Percentiles rank a stretch among this genome's conserved stretches.
Conservation (phyloP, 768 basidiomycete species). For the Lactarius psammicola region DNA sequence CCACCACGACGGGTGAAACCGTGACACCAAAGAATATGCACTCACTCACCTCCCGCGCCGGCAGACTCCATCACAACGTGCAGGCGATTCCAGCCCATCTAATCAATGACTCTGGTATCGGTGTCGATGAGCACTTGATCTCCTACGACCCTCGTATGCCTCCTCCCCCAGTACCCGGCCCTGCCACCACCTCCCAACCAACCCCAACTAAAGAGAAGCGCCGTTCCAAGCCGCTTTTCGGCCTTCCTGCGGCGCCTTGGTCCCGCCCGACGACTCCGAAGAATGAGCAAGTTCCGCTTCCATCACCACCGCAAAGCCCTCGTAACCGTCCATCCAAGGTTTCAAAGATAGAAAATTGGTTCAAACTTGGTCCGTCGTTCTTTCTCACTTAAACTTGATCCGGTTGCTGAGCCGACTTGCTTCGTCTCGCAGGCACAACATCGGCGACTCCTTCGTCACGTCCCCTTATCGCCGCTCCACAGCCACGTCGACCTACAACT, state of each 20-base stretch:
- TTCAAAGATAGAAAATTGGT: slow-evolving; percentile 23
- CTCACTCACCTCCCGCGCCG: slow-evolving; percentile 24
- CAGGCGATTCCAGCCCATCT: slow-evolving; percentile 14
- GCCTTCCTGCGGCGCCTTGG: slow-evolving; percentile 26
- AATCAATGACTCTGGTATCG: slow-evolving; percentile 25
- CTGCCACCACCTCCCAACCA: slow-evolving; percentile 28
- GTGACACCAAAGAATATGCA: slow-evolving; percentile 43
- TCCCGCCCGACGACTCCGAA: slow-evolving; percentile 16
- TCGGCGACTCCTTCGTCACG: slow-evolving; percentile 12
- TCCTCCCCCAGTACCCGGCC: slow-evolving; percentile 23
- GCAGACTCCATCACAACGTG: slow-evolving; percentile 10
- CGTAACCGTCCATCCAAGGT: slow-evolving; percentile 6
- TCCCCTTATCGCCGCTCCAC: slow-evolving; percentile 13
- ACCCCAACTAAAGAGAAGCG: slow-evolving; percentile 36
- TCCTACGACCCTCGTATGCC: slow-evolving; percentile 28
- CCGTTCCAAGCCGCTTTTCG: slow-evolving; percentile 47
- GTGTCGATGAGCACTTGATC: slow-evolving; percentile 15
- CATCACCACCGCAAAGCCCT: slow-evolving; percentile 8
- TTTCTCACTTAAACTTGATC: background rate
- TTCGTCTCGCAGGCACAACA: slow-evolving; percentile 1
- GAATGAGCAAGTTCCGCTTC: background rate
- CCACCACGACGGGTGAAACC: slow-evolving; percentile 60
- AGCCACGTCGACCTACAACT: slow-evolving; percentile 5
- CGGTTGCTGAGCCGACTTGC: background rate
- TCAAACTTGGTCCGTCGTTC: slow-evolving; percentile 19